Base-by-base conservation (phyloP, 2,329 filamentous ascomycete species). In the Phialophora tarda region DNA sequence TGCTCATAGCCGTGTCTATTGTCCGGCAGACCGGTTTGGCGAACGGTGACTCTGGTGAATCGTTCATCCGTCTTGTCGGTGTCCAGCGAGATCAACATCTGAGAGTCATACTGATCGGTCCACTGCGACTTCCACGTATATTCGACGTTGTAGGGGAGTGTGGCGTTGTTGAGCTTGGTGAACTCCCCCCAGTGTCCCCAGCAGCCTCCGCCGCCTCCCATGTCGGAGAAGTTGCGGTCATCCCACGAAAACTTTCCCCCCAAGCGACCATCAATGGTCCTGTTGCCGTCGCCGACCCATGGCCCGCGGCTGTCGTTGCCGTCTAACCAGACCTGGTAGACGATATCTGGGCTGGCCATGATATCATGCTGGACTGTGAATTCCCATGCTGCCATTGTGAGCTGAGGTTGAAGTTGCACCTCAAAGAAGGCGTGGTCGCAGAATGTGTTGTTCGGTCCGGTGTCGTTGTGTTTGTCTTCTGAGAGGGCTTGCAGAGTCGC, bases 1-100 rank as follows among this genome's bases (percentile, higher is more conserved):
- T 64, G 62, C 26, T 64, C 62, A 26, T 59, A 59, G 4, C 62
- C 62, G 21, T 64, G 62, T 12, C 55, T 11, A 21, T 64, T 64
- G 41, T 64, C 62, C 10, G 62, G 62, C 26, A 64, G 32, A 12
- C 55, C 55, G 1, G 41, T 51, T 24, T n/a, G 12, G 6, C 11
- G 14, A 24, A 64, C 23, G 3, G 23, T 50, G 30, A 58, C 54
- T 53, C 59, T 59, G 32, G 62, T 64, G 26, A 59, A 59, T 23
- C 55, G 8, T n/a, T 64, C 62, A 51, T 64, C 62, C 0, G 28
- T 28, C 41, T 59, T 38, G n/a, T 30, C 54, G 11, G n/a, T 24
- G 26, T 58, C 53, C 21, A 63, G 21, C 28, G 28, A 14, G 17
- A 64, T 44, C 10, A 12, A 24, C 11, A 64, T 30, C 3, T 17